Evolutionary conservation across 192 early-diverging fungal species (phyloP).

Genomic region (Rhizophlyctis rosea): DNA sequence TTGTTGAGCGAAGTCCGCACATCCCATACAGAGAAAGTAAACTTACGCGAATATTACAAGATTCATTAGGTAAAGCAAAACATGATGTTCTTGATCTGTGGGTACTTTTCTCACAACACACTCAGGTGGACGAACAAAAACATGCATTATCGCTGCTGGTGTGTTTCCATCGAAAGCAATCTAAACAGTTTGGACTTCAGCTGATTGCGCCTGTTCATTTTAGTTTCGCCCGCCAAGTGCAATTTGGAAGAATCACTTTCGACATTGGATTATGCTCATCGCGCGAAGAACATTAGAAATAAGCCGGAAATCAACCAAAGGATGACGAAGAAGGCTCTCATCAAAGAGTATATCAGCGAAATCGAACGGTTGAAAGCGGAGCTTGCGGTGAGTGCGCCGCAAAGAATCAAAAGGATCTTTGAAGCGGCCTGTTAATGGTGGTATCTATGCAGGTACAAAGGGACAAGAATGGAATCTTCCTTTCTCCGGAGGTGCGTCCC

Average conservation of each 20-base stretch:
- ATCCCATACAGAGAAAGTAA: constrained; percentile 96
- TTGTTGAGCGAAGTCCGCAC: constrained; percentile 74
- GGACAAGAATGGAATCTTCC: constrained; percentile 79
- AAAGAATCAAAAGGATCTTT: constrained; percentile 11
- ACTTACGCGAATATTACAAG: constrained; percentile 84
- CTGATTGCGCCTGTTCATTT: not conserved
- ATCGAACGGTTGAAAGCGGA: constrained; percentile 81
- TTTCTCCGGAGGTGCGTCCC: constrained; percentile 48
- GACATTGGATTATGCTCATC: constrained; percentile 83
- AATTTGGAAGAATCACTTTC: constrained; percentile 88
- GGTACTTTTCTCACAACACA: not conserved
- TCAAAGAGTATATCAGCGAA: constrained; percentile 74
- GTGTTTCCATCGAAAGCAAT: too few species aligned
- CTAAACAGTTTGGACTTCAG: not conserved
- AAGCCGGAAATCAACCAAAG: constrained; percentile 59
- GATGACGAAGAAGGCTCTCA: constrained; percentile 78
- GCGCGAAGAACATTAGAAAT: constrained; percentile 57
- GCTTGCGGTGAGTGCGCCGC: constrained; percentile 51
- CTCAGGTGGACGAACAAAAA: constrained; percentile 76
- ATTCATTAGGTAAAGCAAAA: constrained; percentile 79
- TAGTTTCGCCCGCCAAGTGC: constrained; percentile 70
- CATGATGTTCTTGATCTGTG: not conserved
- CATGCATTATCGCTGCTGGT: constrained; percentile 91
- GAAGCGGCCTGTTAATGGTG: too few species aligned
- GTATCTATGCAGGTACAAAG: constrained; percentile 69